Base-by-base conservation (phyloP, 2,329 filamentous ascomycete genomes). In the Nothophoma quercina region DNA sequence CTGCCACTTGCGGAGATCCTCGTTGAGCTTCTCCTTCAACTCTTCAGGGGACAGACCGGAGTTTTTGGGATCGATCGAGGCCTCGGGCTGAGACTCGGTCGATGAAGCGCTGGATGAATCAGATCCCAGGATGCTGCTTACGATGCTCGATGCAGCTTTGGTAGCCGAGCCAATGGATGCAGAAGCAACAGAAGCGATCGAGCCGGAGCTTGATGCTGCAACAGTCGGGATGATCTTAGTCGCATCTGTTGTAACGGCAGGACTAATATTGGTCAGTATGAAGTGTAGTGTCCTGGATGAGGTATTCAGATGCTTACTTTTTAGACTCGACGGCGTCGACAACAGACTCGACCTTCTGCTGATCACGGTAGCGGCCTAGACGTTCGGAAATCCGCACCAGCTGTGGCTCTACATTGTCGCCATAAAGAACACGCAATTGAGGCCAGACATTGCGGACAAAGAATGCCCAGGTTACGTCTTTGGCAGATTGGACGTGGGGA, bases 321-420 rank as follows among this genome's bases (percentile, higher is more conserved):
- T 71, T 56, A 13, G 62, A 63, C 12, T 85, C 82, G 44, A 80
- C 73, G 34, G 84, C 81, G 39, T 85, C 81, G 33, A 84, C 76
- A 15, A 79, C 82, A 28, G 84, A 81, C 60, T 86, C 81, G 18
- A 88, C 63, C 62, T 85, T 86, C 69, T 84, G 85, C 16, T 85
- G 85, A 63, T 84, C 82, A 59, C 81, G 87, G 74, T 92, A 90
- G 39, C 89, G 82, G 32, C 92, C 93, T 9, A 99, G 83, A 36
- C 93, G 87, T 77, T 97, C 89, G 10, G 91, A 90, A 66, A 99
- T 98, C 65, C 92, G 91, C 50, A 93, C 85, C 12, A 99, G 82
- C 75, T 99, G 96, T 12, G 96, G 96, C 77, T 98, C 93, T 3
- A 99, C 93, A 64, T 96, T 96, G 68, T 96, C 88, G 9, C 88